Base-by-base conservation (phyloP, 1,139 yeast genomes). In the Tardiomyces digboiensis region DNA sequence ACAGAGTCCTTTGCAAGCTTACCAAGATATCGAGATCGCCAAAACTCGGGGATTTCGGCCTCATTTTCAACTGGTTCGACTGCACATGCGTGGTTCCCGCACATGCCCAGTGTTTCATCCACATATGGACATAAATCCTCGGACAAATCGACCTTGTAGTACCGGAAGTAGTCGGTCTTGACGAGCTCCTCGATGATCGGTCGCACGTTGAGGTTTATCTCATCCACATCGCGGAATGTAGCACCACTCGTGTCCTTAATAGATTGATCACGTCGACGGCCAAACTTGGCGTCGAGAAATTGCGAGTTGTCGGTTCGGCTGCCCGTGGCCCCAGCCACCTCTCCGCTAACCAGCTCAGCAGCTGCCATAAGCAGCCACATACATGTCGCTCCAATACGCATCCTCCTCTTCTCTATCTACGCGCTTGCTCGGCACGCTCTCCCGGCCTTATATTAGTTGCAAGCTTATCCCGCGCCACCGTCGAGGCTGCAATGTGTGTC, bases 81-180 rank as follows among this genome's bases (percentile, higher is more conserved):
- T 2, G 97, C 95, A 66, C 99, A 93, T 44, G 89, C 86, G 52
- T 88, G 76, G 58, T 93, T 88, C 53, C 94, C 89, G 62, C 99
- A 93, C 61, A 88, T 80, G 21, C 81, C 84, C 55, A 75, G 82
- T 54, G 78, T 85, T 53, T 81, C 84, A 47, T 80, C 77, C 83
- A 93, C 84, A 61, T 88, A 87, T 36, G 94, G 89, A 62, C 99
- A 93, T 60, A 80, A 79, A 53, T 84, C 82, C 22, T 64, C 68
- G 59, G 81, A 91, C 42, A 93, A 70, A 59, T 93, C 86, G 48
- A 93, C 75, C 63, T 87, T 84, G 70, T 86, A 91, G 61, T 85
- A 86, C 51, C 82, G 75, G 75, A 93, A 91, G 64, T 64, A 65
- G 42, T 65, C 67, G 20, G 58, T 53, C 21, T 50, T 44, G 12